Conservation (phyloP, 306 rosid genomes). For the Prunus armeniaca region DNA sequence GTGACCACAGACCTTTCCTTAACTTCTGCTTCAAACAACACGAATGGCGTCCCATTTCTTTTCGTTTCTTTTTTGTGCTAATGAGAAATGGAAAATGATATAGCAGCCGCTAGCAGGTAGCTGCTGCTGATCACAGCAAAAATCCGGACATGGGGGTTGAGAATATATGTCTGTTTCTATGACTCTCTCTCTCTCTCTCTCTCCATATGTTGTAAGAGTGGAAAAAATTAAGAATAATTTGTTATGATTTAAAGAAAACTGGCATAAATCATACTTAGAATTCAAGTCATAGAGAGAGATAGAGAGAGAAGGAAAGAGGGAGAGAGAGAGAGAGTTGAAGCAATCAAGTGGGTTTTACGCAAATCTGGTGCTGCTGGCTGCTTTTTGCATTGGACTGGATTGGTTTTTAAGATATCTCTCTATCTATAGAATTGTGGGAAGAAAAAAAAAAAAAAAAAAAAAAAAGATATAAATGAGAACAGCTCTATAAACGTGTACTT, state of each 20-base stretch:
- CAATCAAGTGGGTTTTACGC: conserved; percentile 98
- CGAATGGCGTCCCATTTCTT: conserved; percentile 82
- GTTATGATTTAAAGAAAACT: conserved; percentile 51
- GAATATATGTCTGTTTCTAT: conserved; percentile 34
- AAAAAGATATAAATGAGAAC: conserved; percentile 14
- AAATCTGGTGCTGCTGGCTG: conserved; percentile 54
- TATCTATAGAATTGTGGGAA: conserved; percentile 20
- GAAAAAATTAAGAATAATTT: conserved; percentile 38
- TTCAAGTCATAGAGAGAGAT: conserved; percentile 53
- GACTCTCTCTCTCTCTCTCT: not conserved
- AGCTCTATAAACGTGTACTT: conserved; percentile 28
- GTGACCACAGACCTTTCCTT: conserved; percentile 93
- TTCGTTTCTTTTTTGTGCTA: not conserved
- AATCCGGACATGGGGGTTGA: conserved; percentile 32
- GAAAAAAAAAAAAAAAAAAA: not conserved
- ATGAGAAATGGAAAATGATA: conserved; percentile 30
- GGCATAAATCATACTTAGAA: conserved; percentile 72
- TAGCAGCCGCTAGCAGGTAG: conserved; percentile 13
- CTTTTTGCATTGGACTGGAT: conserved; percentile 70
- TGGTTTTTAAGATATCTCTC: conserved; percentile 81
- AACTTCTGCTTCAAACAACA: conserved; percentile 73
- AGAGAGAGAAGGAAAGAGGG: conserved; percentile 36
- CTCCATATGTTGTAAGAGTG: conserved; percentile 23
- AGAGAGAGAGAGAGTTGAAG: conserved; percentile 45
- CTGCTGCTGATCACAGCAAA: conserved; percentile 3